Evolutionary conservation across 2,329 filamentous ascomycete species (phyloP).

Genomic region (Fusarium robinianum): DNA sequence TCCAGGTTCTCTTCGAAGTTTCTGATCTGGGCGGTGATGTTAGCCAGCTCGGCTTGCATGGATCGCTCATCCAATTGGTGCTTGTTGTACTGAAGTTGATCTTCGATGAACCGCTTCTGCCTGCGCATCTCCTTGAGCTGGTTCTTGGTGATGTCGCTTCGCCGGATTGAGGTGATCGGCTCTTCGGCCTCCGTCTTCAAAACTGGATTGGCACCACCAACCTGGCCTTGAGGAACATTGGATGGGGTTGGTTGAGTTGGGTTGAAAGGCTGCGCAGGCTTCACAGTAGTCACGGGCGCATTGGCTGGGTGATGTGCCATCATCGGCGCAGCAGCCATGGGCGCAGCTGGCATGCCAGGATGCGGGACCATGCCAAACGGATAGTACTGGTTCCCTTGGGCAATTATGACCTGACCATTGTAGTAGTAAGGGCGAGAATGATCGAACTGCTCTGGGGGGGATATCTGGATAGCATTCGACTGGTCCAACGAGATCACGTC

Average conservation of each 20-base stretch:
- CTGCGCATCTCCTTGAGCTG: conserved; percentile 57
- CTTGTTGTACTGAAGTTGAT: conserved; percentile 64
- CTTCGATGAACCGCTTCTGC: conserved; percentile 61
- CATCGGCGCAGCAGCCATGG: conserved; percentile 33
- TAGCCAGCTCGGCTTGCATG: conserved; percentile 50
- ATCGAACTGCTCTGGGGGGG: conserved; percentile 53
- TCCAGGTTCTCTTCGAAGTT: conserved; percentile 55
- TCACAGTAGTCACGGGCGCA: conserved; percentile 11
- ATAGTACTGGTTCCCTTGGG: conserved; percentile 31
- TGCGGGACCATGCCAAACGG: conserved; percentile 38
- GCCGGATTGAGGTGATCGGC: conserved; percentile 63
- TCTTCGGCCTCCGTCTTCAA: too few species aligned
- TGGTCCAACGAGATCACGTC: conserved; percentile 42
- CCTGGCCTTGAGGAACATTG: conserved; percentile 6
- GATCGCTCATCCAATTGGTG: conserved; percentile 64
- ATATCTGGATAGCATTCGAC: conserved; percentile 40
- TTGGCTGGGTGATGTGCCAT: conserved; percentile 5
- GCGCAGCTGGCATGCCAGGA: conserved; percentile 35
- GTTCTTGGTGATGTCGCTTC: conserved; percentile 64
- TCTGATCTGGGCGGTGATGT: conserved; percentile 51
- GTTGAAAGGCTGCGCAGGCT: conserved; percentile 6
- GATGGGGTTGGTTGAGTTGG: conserved; percentile 28
- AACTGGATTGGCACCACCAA: conserved; percentile 12
- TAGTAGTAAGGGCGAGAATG: conserved; percentile 49
- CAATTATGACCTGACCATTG: conserved; percentile 52